Evolutionary conservation across 768 basidiomycete species (phyloP).

Genomic region (Tremella fuciformis): DNA sequence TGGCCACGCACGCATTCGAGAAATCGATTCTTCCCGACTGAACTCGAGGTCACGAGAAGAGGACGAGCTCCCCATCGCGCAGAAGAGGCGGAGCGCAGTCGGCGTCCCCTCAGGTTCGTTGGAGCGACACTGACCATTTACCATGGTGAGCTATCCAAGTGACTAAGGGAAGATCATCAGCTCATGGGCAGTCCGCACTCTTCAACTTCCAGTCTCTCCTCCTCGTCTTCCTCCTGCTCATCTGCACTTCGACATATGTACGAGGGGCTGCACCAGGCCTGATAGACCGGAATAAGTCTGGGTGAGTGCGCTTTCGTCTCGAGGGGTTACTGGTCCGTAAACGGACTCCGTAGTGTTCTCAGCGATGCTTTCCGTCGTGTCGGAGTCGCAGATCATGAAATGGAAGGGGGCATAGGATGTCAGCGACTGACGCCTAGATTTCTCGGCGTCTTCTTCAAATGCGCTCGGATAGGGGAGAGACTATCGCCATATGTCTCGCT

Average conservation of each 20-base stretch:
- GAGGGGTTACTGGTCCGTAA: neutral
- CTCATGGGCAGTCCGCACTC: constrained; percentile 68
- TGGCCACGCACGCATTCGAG: too few relatives aligned
- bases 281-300: constrained; percentile 89
- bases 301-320: constrained; percentile 59
- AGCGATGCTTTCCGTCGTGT: too few relatives aligned
- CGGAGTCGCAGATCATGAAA: neutral
- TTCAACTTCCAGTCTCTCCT: constrained; percentile 98
- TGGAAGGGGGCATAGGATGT: neutral
- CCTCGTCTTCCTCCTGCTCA: constrained; percentile 84
- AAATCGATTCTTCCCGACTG: too few relatives aligned
- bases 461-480: constrained; percentile 91
- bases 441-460: constrained; percentile 89
- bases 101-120: too few relatives aligned
- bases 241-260: constrained; percentile 96
- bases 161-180: too few relatives aligned
- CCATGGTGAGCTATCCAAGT: too few relatives aligned
- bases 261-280: constrained; percentile 84
- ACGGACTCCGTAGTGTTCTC: neutral
- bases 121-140: too few relatives aligned
- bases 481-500: constrained; percentile 93
- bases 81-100: too few relatives aligned
- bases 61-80: too few relatives aligned
- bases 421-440: constrained; percentile 60
- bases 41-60: too few relatives aligned